These are phyloP conservation scores for Yamadazyma triangularis DNA, from an alignment of 1,139 yeast genomes.

Conservation along the genomic window DNA sequence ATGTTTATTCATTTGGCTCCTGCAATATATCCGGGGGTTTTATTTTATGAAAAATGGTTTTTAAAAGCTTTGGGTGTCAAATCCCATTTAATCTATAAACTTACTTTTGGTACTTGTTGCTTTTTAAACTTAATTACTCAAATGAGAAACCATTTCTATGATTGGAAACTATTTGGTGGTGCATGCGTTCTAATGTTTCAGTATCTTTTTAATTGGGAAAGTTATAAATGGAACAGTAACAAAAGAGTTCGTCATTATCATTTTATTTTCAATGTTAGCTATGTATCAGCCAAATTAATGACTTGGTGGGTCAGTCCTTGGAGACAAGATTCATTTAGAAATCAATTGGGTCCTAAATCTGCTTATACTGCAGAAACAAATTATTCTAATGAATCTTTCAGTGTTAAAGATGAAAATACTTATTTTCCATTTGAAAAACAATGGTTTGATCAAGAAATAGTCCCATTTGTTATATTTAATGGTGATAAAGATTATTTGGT, in stretches of 20 bases:
- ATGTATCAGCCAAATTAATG: constrained; percentile 76
- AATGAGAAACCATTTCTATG: constrained; percentile 41
- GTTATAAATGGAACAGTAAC: constrained; percentile 63
- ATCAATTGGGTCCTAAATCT: constrained; percentile 30
- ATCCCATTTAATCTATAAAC: constrained; percentile 31
- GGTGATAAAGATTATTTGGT: constrained; percentile 67
- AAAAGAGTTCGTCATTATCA: constrained; percentile 60
- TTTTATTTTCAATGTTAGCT: constrained; percentile 83
- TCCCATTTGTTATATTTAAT: constrained; percentile 55
- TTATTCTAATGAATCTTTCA: constrained; percentile 11
- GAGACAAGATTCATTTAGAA: constrained; percentile 37
- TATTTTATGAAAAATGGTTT: constrained; percentile 55
- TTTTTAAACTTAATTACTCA: constrained; percentile 58
- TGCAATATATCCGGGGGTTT: constrained; percentile 80
- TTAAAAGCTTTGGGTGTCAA: constrained; percentile 51
- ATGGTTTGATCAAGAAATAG: constrained; percentile 55
- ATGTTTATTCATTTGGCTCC: constrained; percentile 81
- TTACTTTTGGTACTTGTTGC: constrained; percentile 57
- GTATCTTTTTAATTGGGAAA: constrained; percentile 83
- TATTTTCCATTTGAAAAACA: constrained; percentile 44
- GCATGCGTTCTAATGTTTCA: constrained; percentile 77
- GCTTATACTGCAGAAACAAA: constrained; percentile 30
- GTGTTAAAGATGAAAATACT: constrained; percentile 44
- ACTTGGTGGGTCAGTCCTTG: constrained; percentile 76
- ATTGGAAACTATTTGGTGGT: constrained; percentile 50